phyloP scores from a whole-genome alignment of 1,284 basidiomycete species.

The Trichosporon asahii region DNA sequence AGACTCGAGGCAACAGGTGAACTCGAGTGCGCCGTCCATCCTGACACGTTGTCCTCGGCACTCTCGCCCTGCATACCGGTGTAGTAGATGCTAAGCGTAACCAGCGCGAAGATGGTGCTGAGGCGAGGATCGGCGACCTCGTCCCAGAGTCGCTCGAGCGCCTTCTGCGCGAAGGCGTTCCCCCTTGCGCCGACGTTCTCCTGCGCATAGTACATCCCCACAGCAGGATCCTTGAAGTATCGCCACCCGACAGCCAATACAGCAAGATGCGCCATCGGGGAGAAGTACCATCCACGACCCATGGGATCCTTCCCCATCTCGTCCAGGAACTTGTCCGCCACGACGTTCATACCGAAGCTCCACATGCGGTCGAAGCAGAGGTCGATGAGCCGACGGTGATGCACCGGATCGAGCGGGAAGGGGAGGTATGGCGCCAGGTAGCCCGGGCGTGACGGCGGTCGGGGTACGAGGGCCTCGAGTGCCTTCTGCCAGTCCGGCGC shows the following conservation, averaged over 20 bases:
- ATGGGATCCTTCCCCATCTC: conserved; percentile 26
- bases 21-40: neutral
- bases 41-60: conserved; percentile 5
- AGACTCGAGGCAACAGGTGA: conserved; percentile 12
- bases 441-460: conserved; percentile 16
- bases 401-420: conserved; percentile 24
- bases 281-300: conserved; percentile 23
- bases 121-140: conserved; percentile 22
- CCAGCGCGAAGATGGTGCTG: conserved; percentile 23
- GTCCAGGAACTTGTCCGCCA: conserved; percentile 23
- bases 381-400: conserved; percentile 25
- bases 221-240: conserved; percentile 19
- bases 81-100: conserved; percentile 23
- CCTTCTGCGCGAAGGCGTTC: conserved; percentile 21
- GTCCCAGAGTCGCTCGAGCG: conserved; percentile 20
- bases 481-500: conserved; percentile 27
- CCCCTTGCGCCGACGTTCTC: conserved; percentile 15
- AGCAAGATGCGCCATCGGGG: conserved; percentile 26
- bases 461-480: conserved; percentile 16
- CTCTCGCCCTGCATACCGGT: conserved; percentile 24
- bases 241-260: conserved; percentile 28
- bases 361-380: conserved; percentile 23
- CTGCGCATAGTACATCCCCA: conserved; percentile 24
- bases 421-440: conserved; percentile 31
- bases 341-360: conserved; percentile 25